Conservation (phyloP, 164 flowering plant genomes). For the Kalanchoe fedtschenkoi region DNA sequence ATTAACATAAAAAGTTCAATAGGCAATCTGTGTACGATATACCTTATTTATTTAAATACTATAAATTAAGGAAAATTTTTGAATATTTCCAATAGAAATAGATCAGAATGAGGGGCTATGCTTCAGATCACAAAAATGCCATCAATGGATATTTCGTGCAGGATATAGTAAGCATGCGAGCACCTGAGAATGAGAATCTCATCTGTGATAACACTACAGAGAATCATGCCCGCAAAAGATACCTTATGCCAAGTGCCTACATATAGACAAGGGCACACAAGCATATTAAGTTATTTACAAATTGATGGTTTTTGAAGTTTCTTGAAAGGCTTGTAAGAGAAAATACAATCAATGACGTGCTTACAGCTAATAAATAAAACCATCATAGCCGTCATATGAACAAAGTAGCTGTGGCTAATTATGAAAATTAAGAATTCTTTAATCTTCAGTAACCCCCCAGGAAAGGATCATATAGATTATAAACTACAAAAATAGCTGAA, state of each 20-base stretch:
- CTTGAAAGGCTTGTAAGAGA: background rate
- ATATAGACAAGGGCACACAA: background rate
- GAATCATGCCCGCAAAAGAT: background rate
- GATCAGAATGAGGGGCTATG: background rate
- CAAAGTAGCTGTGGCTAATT: background rate
- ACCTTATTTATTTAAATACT: background rate
- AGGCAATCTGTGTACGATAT: background rate
- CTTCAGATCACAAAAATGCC: background rate
- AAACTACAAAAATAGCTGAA: background rate
- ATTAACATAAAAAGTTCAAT: background rate
- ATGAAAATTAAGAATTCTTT: background rate
- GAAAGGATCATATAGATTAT: background rate
- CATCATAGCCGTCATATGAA: background rate
- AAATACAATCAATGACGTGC: background rate
- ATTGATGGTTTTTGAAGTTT: background rate
- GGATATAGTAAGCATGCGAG: too few relatives aligned
- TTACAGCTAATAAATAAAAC: background rate
- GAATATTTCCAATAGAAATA: background rate
- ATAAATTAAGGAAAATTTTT: background rate
- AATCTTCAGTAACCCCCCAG: background rate
- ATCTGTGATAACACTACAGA: background rate
- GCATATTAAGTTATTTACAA: background rate
- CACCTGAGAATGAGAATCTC: too few relatives aligned
- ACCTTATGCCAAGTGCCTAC: background rate
- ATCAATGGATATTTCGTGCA: too few relatives aligned